These are phyloP conservation scores for Cunninghamia lanceolata DNA, from an alignment of 75 land plant species.

Conservation along the genomic window DNA sequence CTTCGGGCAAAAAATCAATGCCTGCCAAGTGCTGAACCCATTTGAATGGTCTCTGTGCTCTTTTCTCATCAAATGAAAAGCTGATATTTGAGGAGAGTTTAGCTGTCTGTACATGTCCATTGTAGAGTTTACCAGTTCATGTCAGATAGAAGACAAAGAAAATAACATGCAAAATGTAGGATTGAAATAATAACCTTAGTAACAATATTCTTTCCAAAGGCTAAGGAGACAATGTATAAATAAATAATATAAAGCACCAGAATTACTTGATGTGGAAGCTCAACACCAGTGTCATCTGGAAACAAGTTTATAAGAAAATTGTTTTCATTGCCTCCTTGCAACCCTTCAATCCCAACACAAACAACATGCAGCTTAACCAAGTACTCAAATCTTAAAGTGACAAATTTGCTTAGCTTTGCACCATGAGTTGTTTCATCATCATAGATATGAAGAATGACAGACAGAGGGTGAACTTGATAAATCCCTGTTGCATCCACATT, in stretches of 20 bases:
- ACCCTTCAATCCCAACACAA: constrained; percentile 79
- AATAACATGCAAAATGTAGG: not conserved
- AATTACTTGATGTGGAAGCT: constrained; percentile 87
- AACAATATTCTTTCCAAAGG: not conserved
- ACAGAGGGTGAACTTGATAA: constrained; percentile 80
- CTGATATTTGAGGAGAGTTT: constrained; percentile 58
- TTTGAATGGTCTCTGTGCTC: constrained; percentile 71
- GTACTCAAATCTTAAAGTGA: constrained; percentile 82
- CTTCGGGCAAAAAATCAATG: constrained; percentile 85
- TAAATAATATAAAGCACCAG: constrained; percentile 3
- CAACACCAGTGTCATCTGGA: constrained; percentile 94
- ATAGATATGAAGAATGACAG: constrained; percentile 65
- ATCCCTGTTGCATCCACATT: constrained; percentile 44
- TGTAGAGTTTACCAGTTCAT: not conserved
- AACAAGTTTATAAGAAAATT: constrained; percentile 80
- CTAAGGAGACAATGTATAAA: not conserved
- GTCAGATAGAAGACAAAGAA: not conserved
- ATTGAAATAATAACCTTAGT: not conserved
- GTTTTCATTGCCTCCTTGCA: constrained; percentile 38
- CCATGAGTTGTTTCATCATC: constrained; percentile 49
- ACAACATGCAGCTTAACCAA: constrained; percentile 76
- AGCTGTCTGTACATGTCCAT: constrained; percentile 53
- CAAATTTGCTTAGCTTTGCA: constrained; percentile 48
- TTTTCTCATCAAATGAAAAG: constrained; percentile 51
- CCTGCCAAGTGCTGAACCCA: constrained; percentile 99